phyloP scores from a whole-genome alignment of 495 filamentous ascomycete genomes.

The Acidiella bohemica region DNA sequence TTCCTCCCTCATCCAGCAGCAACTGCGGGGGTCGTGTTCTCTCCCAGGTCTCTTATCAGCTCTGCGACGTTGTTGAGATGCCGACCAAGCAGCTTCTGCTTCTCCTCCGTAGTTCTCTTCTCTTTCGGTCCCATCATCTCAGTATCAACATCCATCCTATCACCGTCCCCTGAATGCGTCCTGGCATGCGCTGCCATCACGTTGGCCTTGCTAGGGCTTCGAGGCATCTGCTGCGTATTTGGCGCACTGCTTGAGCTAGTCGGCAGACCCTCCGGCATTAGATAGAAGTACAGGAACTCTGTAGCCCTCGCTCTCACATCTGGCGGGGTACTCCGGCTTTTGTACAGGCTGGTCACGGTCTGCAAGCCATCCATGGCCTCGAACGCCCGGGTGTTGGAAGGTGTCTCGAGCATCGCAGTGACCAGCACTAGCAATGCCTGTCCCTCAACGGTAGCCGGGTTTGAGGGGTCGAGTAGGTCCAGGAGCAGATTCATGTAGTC shows the following conservation, averaged over 20 bases:
- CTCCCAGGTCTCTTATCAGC: conserved; percentile 76
- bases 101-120: conserved; percentile 69
- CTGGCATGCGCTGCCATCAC: conserved; percentile 31
- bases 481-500: conserved; percentile 93
- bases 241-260: conserved; percentile 28
- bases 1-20: background rate
- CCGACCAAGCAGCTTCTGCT: conserved; percentile 65
- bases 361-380: conserved; percentile 85
- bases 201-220: conserved; percentile 59
- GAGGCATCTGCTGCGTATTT: conserved; percentile 38
- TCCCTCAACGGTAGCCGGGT: conserved; percentile 82
- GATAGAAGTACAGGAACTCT: conserved; percentile 95
- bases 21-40: conserved; percentile 54
- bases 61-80: conserved; percentile 86
- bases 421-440: conserved; percentile 80
- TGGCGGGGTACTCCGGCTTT: conserved; percentile 61
- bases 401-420: conserved; percentile 68
- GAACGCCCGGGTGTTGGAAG: conserved; percentile 78
- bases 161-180: conserved; percentile 25
- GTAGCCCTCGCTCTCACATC: conserved; percentile 87
- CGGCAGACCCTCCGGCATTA: conserved; percentile 74
- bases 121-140: conserved; percentile 31
- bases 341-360: conserved; percentile 88
- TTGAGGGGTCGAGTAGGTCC: conserved; percentile 86
- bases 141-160: conserved; percentile 20